A percentile compares a stretch with the other conserved stretches of the same genome.
These are phyloP conservation scores for Polytolypa hystricis DNA, from an alignment of 2,329 filamentous ascomycete genomes.

Conservation along the genomic window DNA sequence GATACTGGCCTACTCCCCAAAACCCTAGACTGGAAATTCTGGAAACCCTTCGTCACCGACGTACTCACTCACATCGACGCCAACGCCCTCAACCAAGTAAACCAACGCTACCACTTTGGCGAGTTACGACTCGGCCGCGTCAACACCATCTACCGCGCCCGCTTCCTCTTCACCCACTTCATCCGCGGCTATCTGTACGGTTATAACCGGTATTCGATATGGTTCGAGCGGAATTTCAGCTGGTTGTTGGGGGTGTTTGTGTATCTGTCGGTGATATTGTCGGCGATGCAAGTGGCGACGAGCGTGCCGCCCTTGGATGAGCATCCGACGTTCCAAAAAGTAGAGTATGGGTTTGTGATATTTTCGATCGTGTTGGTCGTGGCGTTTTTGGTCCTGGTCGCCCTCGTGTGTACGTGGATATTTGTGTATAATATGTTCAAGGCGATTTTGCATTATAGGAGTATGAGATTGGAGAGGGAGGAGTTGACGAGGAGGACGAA, in stretches of 20 bases:
- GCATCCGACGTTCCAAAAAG: slow-evolving; percentile 7
- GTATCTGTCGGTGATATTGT: slow-evolving; percentile 38
- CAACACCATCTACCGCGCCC: slow-evolving; percentile 32
- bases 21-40: slow-evolving; percentile 27
- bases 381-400: no score
- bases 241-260: slow-evolving; percentile 31
- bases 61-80: slow-evolving; percentile 19
- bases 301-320: slow-evolving; percentile 5
- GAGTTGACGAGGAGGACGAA: no score
- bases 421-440: no score
- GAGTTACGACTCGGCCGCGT: slow-evolving; percentile 35
- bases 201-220: slow-evolving; percentile 28
- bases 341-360: slow-evolving; percentile 10
- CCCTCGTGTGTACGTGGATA: no score
- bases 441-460: no score
- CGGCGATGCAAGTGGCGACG: slow-evolving; percentile 38
- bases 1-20: slow-evolving; percentile 22
- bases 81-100: slow-evolving; percentile 24
- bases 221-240: slow-evolving; percentile 35
- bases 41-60: slow-evolving; percentile 26
- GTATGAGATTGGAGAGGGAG: no score
- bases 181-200: slow-evolving; percentile 20
- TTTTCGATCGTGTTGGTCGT: slow-evolving; percentile 11
- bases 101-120: slow-evolving; percentile 32
- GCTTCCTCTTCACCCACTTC: slow-evolving; percentile 15